These are phyloP conservation scores for Nematocida major DNA, from an alignment of 371 early-diverging fungal species.

Conservation along the genomic window DNA sequence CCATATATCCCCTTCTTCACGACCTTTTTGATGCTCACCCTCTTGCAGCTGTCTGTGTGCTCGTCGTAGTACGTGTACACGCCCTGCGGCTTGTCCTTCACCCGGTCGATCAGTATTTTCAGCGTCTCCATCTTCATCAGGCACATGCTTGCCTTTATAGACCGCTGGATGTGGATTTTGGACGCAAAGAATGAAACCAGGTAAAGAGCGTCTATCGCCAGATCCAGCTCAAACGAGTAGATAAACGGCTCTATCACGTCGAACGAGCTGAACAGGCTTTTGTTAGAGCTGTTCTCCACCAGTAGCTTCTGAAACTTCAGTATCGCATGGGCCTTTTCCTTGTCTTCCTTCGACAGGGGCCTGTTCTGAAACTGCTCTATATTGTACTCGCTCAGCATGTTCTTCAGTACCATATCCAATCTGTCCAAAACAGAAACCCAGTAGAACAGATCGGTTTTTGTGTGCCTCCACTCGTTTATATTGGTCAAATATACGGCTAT, in stretches of 20 bases:
- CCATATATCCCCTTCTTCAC: constrained; percentile 16
- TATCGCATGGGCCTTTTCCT: constrained; percentile 6
- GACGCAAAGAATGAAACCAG: constrained; percentile 35
- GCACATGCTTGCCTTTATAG: constrained; percentile 22
- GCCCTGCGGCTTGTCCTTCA: background rate
- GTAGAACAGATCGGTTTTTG: constrained; percentile 37
- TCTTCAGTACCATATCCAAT: constrained; percentile 20
- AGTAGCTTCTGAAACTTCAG: constrained; percentile 24
- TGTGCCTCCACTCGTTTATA: constrained; percentile 13
- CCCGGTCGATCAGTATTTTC: background rate
- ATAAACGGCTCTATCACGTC: constrained; percentile 20
- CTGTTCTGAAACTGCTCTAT: constrained; percentile 7
- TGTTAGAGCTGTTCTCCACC: constrained; percentile 40
- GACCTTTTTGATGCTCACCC: constrained; percentile 2
- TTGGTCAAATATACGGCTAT: constrained; percentile 1
- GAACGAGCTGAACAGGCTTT: constrained; percentile 39
- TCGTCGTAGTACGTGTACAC: constrained; percentile 43
- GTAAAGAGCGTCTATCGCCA: constrained; percentile 32
- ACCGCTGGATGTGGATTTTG: constrained; percentile 37
- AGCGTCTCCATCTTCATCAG: constrained; percentile 27
- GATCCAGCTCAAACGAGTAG: constrained; percentile 29
- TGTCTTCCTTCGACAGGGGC: background rate
- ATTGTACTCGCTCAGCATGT: background rate
- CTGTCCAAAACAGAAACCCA: constrained; percentile 31
- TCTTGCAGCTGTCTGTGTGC: background rate